phyloP scores from a whole-genome alignment of 441 rosid species.

The Erodium trifolium region DNA sequence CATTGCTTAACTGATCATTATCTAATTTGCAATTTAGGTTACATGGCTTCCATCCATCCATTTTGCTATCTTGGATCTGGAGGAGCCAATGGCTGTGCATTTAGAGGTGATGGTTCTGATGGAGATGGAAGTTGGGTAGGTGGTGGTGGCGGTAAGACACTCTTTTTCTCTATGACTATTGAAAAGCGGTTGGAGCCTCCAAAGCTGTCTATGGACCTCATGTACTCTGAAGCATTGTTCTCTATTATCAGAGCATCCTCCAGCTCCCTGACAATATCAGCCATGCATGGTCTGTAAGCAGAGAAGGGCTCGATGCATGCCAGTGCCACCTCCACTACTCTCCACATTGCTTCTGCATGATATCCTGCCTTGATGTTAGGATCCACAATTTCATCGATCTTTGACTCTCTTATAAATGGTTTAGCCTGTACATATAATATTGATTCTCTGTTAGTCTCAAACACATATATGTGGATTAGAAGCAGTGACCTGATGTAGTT shows the following conservation, averaged over 20 bases:
- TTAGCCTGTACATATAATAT: conserved; percentile 44
- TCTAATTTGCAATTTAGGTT: conserved; percentile 7
- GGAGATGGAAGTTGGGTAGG: conserved; percentile 23
- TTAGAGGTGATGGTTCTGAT: conserved; percentile 38
- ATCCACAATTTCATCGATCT: conserved; percentile 69
- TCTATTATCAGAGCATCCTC: conserved; percentile 73
- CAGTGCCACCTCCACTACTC: conserved; percentile 66
- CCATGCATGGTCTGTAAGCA: conserved; percentile 53
- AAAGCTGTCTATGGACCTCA: conserved; percentile 67
- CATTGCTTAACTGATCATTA: conserved; percentile 1
- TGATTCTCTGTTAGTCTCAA: conserved; percentile 9
- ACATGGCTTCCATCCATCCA: conserved; percentile 15
- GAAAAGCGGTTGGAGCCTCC: conserved; percentile 64
- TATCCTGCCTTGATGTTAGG: conserved; percentile 56
- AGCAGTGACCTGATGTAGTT: too few species aligned
- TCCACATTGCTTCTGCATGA: conserved; percentile 79
- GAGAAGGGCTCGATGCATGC: conserved; percentile 64
- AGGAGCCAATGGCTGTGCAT: conserved; percentile 40
- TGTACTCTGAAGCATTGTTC: conserved; percentile 75
- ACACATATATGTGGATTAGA: too few species aligned
- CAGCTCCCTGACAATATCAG: conserved; percentile 54
- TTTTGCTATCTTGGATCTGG: conserved; percentile 49
- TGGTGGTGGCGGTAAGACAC: conserved; percentile 27
- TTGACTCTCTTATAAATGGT: conserved; percentile 53
- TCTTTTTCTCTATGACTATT: conserved; percentile 39